Conservation (phyloP, 2,329 filamentous ascomycete genomes). For the Zalaria sp. region DNA sequence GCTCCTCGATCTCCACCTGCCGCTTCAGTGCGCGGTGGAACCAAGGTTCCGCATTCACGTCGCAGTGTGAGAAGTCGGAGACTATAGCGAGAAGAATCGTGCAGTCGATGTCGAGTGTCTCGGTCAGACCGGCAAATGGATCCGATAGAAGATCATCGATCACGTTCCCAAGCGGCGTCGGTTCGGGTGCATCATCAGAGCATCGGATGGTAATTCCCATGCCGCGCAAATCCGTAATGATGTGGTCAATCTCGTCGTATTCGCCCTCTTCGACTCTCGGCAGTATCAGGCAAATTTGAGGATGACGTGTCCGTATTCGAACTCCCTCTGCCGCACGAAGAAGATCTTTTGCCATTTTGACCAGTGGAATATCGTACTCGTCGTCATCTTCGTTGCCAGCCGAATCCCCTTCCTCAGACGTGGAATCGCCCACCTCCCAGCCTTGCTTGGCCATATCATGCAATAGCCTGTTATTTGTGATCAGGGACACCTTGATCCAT, state of each 20-base stretch:
- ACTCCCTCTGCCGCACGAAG: constrained; percentile 41
- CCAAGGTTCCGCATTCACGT: constrained; percentile 32
- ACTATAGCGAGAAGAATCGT: constrained; percentile 59
- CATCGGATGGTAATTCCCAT: constrained; percentile 28
- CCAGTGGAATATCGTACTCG: constrained; percentile 39
- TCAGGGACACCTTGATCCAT: constrained; percentile 56
- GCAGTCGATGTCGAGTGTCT: constrained; percentile 46
- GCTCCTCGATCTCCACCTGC: constrained; percentile 51
- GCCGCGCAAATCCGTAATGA: constrained; percentile 41
- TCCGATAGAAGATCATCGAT: constrained; percentile 21
- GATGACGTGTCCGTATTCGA: constrained; percentile 45
- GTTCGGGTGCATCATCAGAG: constrained; percentile 12
- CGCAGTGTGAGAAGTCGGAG: constrained; percentile 56
- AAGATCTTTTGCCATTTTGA: constrained; percentile 46
- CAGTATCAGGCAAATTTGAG: constrained; percentile 45
- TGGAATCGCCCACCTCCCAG: constrained; percentile 39
- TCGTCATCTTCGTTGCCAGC: constrained; percentile 35
- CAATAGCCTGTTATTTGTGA: constrained; percentile 48
- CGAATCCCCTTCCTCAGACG: constrained; percentile 31
- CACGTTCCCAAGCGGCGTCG: constrained; percentile 11
- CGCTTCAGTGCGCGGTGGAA: constrained; percentile 46
- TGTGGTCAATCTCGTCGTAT: constrained; percentile 39
- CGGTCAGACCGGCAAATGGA: constrained; percentile 22
- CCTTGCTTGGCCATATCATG: constrained; percentile 57
- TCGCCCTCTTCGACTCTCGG: constrained; percentile 41